Conservation (phyloP, 495 filamentous ascomycete genomes). For the Hypoxylon intermedium region DNA sequence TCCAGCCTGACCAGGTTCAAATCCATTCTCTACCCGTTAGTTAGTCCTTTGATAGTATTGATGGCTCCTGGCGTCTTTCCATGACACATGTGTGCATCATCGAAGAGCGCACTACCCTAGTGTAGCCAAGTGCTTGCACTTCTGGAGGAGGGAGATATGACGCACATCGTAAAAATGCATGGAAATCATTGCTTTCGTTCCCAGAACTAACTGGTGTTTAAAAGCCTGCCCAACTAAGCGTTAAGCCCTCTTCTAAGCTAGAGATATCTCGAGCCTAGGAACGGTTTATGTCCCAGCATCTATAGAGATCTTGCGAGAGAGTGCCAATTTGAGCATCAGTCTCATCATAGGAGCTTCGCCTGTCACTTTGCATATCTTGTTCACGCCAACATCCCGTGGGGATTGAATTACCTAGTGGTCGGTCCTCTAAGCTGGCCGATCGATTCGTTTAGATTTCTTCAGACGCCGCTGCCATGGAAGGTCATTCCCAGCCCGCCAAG, state of each 20-base stretch:
- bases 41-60: conserved; percentile 18
- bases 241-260: not conserved
- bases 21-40: conserved; percentile 9
- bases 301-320: conserved; percentile 1
- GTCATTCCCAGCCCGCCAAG: conserved; percentile 12
- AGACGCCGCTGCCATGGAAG: conserved; percentile 25
- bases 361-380: conserved; percentile 8
- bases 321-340: not conserved
- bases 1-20: not conserved
- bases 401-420: conserved; percentile 3
- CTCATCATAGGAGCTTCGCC: not conserved
- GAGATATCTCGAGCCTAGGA: not conserved
- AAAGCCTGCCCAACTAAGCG: conserved; percentile 3
- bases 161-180: conserved; percentile 11
- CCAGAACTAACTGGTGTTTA: conserved; percentile 16
- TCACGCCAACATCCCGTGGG: not conserved
- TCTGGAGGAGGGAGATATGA: not conserved
- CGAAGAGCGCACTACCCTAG: not conserved
- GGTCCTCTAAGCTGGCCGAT: conserved; percentile 29
- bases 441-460: conserved; percentile 28
- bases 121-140: conserved; percentile 7
- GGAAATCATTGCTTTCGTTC: not conserved
- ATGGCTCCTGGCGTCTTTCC: conserved; percentile 3
- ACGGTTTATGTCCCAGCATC: conserved; percentile 2
- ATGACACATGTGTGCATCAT: conserved; percentile 1